phyloP scores from a whole-genome alignment of 768 basidiomycete species.

The Leccinum ochraceum region DNA sequence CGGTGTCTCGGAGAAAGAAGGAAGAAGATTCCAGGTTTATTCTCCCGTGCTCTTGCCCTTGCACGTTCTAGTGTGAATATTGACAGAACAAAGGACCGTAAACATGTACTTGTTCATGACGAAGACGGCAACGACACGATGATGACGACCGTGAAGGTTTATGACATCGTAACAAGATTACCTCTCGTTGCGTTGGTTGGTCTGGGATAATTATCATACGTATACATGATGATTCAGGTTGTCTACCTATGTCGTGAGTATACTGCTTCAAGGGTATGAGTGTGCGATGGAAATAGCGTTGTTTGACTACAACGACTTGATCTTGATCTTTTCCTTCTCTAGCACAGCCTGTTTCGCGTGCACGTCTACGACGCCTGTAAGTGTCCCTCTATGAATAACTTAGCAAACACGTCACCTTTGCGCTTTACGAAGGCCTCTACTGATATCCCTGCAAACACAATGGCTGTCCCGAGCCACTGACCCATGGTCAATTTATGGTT shows the following conservation, averaged over 20 bases:
- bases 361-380: conserved; percentile 52
- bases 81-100: conserved; percentile 44
- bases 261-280: conserved; percentile 17
- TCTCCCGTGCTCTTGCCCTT: neutral
- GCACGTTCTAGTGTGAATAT: neutral
- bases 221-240: conserved; percentile 20
- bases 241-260: conserved; percentile 20
- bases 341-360: conserved; percentile 77
- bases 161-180: conserved; percentile 7
- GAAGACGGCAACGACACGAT: conserved; percentile 36
- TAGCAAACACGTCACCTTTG: conserved; percentile 53
- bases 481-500: conserved; percentile 80
- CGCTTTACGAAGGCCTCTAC: conserved; percentile 92
- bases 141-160: conserved; percentile 32
- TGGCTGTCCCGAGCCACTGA: conserved; percentile 90
- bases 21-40: conserved; percentile 57
- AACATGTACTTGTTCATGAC: conserved; percentile 39
- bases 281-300: neutral
- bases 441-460: conserved; percentile 95
- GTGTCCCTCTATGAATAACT: neutral
- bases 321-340: conserved; percentile 81
- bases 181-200: neutral
- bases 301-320: conserved; percentile 65
- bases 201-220: conserved; percentile 25
- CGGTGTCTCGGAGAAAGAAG: conserved; percentile 62